phyloP scores from a whole-genome alignment of 306 rosid genomes.

The Cicer yamashitae region DNA sequence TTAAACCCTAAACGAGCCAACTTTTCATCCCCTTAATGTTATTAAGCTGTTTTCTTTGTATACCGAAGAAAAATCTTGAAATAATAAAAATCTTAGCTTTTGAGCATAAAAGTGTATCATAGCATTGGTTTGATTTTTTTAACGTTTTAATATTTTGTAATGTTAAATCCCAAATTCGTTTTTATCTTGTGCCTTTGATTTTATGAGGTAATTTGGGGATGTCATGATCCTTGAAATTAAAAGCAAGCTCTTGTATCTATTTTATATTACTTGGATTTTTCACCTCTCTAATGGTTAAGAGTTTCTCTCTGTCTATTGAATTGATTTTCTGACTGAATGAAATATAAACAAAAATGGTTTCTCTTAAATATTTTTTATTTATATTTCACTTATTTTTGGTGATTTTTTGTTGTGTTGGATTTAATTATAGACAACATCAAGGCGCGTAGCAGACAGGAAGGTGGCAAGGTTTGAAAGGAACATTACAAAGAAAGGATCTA shows the following conservation, averaged over 20 bases:
- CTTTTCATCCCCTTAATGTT: background rate
- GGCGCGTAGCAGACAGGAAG: slow-evolving; percentile 73
- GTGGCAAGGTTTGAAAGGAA: slow-evolving; percentile 75
- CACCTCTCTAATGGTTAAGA: background rate
- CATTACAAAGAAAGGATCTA: slow-evolving; percentile 57
- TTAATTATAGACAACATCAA: slow-evolving; percentile 70
- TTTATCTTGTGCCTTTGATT: slow-evolving; percentile 5
- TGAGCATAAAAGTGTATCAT: background rate
- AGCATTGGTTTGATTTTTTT: background rate
- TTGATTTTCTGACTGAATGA: background rate
- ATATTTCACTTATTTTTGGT: background rate
- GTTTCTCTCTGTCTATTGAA: background rate
- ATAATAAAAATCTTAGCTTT: background rate
- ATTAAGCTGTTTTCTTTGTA: background rate
- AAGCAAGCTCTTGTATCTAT: background rate
- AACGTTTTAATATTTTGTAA: background rate
- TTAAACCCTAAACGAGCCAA: background rate
- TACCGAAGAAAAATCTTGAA: background rate
- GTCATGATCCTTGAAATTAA: background rate
- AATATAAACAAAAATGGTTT: no score
- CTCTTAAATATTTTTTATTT: background rate
- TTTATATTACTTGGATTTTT: background rate
- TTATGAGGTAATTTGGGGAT: background rate
- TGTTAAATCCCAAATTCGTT: background rate
- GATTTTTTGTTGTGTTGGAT: slow-evolving; percentile 9